Evolutionary conservation across 2,329 filamentous ascomycete species (phyloP), one percentile per base, ranked within the genome.

Genomic region (Ramularia endophylla): DNA sequence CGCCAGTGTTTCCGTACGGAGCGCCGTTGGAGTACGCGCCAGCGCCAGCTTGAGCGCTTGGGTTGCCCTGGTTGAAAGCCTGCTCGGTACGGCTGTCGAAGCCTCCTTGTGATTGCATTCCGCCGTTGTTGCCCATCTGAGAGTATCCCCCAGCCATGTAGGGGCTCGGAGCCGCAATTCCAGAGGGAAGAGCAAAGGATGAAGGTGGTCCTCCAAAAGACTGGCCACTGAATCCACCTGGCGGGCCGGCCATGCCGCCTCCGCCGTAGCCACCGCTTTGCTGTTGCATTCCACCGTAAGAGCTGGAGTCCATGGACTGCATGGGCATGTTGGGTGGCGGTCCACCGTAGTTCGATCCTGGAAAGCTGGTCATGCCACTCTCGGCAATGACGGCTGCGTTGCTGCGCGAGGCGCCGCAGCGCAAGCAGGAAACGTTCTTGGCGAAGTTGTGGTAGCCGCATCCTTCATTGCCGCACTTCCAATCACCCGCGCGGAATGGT

Each of bases 361-460:
- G 56, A 46, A 57, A 60, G 48, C 48, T 56, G 7, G 50, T 53
- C 84, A 95, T 94, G 19, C 58, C 60, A 28, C 88, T 90, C 65
- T 97, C 92, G 20, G 90, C 90, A 43, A 97, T 87, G 37, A 98
- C 86, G 12, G 90, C 89, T 44, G 92, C 92, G 49, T 86, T 87
- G 47, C 90, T 90, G 56, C 92, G 87, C 65, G 88, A 94, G 39
- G 90, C 92, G 64, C 92, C 92, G 62, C 92, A 98, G 46, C 92
- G 86, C 49, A 98, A 79, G 67, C 92, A 98, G 68, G 87, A 94
- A 43, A 97, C 90, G 59, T 98, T 98, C 78, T 98, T 98, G 48
- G 92, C 92, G 63, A 98, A 98, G 72, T 98, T 98, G 73, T 98
- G 92, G 67, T 98, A 98, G 44, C 86, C 87, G 64, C 92, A 98